Percentiles rank a stretch among this genome's conserved stretches.
Conservation (phyloP, 306 rosid species). For the Morella rubra region DNA sequence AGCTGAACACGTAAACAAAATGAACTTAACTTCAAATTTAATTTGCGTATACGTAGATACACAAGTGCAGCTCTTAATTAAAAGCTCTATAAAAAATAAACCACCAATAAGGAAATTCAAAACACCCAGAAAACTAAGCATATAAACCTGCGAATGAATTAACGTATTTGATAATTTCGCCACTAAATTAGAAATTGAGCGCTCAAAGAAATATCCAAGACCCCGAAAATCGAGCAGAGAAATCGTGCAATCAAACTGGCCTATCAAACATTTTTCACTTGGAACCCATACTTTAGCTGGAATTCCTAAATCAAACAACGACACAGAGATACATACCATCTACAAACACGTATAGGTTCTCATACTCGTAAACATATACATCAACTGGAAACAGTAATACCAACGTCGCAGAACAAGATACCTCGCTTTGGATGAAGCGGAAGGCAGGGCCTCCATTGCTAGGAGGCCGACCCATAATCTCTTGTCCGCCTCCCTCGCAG, state of each 20-base stretch:
- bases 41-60: background rate
- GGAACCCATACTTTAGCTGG: background rate
- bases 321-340: background rate
- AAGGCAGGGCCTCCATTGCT: conserved; percentile 97
- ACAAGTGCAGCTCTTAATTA: background rate
- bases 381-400: background rate
- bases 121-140: background rate
- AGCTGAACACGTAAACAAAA: background rate
- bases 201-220: background rate
- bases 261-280: conserved; percentile 13
- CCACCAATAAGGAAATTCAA: background rate
- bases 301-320: background rate
- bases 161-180: background rate
- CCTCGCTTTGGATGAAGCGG: conserved; percentile 83
- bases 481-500: background rate
- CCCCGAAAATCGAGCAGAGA: background rate
- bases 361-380: background rate
- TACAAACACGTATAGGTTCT: background rate
- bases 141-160: background rate
- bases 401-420: conserved; percentile 24
- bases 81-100: conserved; percentile 7
- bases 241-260: background rate
- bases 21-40: background rate
- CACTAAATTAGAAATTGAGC: conserved; percentile 2
- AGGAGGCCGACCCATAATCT: conserved; percentile 92